Percentiles rank a stretch among this genome's conserved stretches.
Conservation (phyloP, 345 rosid species). For the Hibiscus syriacus region DNA sequence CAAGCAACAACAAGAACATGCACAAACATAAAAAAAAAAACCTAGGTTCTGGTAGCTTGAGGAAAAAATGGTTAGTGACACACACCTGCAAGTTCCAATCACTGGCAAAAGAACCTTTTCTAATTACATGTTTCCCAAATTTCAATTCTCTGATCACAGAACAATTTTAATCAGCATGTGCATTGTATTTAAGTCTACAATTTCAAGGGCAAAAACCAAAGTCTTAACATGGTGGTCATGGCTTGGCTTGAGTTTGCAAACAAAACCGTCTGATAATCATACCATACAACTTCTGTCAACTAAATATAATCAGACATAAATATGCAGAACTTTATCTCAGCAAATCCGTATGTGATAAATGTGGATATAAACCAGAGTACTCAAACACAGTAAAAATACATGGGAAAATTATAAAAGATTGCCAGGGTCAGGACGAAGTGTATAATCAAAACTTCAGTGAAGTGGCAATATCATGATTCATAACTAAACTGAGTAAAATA, state of each 20-base stretch:
- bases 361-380: background rate
- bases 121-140: background rate
- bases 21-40: background rate
- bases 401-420: background rate
- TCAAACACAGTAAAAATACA: background rate
- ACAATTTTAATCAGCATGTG: background rate
- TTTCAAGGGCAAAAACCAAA: background rate
- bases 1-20: background rate
- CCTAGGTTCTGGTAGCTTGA: background rate
- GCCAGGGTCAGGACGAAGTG: background rate
- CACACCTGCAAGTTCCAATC: background rate
- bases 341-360: background rate
- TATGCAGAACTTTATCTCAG: background rate
- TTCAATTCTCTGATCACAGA: background rate
- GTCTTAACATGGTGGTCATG: background rate
- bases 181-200: background rate
- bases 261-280: background rate
- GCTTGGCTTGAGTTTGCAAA: slow-evolving; percentile 1
- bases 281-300: background rate
- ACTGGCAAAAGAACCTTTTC: background rate
- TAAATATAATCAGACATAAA: background rate
- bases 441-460: background rate
- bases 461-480: background rate
- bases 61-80: background rate
- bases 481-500: background rate